These are phyloP conservation scores for Imleria badia DNA, from an alignment of 768 basidiomycete species.

Conservation along the genomic window DNA sequence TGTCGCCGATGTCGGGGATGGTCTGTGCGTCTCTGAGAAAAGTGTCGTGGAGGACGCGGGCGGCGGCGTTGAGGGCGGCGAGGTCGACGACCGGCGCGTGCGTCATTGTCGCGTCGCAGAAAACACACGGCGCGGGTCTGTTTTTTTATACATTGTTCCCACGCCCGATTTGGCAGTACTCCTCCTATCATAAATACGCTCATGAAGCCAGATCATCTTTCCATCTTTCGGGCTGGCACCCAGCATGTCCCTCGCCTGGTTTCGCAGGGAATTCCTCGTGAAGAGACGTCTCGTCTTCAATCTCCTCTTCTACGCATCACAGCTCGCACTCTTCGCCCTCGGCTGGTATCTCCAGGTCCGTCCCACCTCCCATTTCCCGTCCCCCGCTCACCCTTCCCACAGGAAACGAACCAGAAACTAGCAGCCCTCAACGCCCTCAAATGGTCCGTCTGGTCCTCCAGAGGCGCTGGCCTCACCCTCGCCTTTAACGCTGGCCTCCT, in stretches of 20 bases:
- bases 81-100: constrained; percentile 50
- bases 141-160: not conserved
- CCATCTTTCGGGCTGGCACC: too few species aligned
- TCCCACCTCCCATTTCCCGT: not conserved
- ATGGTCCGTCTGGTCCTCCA: constrained; percentile 87
- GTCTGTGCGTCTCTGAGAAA: constrained; percentile 71
- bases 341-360: constrained; percentile 86
- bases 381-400: constrained; percentile 1
- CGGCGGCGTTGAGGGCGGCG: constrained; percentile 61
- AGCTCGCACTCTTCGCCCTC: constrained; percentile 71
- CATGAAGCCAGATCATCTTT: too few species aligned
- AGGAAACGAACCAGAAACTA: constrained; percentile 63
- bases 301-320: constrained; percentile 76
- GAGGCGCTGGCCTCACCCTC: constrained; percentile 89
- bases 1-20: constrained; percentile 75
- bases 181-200: not conserved
- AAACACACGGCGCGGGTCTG: too few species aligned
- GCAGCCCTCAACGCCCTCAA: constrained; percentile 74
- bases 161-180: not conserved
- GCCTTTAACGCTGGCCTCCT: constrained; percentile 87
- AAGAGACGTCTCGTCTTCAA: constrained; percentile 71
- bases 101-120: constrained; percentile 9
- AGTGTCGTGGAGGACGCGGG: constrained; percentile 64
- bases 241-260: constrained; percentile 45
- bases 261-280: constrained; percentile 65